Evolutionary conservation across 106 monocot species (phyloP), one percentile per base, ranked within the genome.

Genomic region (Dioscorea zingiberensis): DNA sequence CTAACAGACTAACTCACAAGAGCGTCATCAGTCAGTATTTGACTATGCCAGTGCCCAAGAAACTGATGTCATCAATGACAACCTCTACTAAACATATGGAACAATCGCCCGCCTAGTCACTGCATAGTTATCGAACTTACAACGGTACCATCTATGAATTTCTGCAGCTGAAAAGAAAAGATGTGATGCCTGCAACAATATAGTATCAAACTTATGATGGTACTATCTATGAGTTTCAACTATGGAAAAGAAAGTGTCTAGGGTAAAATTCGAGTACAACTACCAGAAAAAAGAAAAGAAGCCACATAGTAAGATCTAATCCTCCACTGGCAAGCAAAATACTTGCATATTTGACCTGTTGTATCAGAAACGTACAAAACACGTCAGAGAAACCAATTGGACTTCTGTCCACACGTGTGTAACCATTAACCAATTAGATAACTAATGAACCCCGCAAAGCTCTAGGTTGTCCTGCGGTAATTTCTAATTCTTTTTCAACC

Each of bases 241-340:
- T n/a, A 21, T 23, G 25, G 21, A n/a, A 16, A 48, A 26, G 15
- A 71, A 51, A 19, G 21, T 49, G 54, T n/a, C 44, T 59, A 19
- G 28, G 23, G 9, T 16, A 48, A 47, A 23, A 14, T 51, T 47
- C 9, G 14, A 45, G 1, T 3, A 54, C 13, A 57, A 76, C 53
- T 85, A 95, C 91, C 83, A 95, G 87, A 79, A 95, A 91, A 11
- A 81, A 22, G 54, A 85, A 85, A 70, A 91, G 75, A 48, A 95
- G 81, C 91, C 91, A 95, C 2, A 95, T 45, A 30, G 88, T 85
- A 48, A 78, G 44, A 44, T 91, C 83, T 10, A 25, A 61, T 32
- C 85, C 94, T 27, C 94, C 85, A 44, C 78, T 85, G 7, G 78
- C 90, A 47, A 95, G 53, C 72, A 95, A 51, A 55, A 95, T 81